Percentiles rank a stretch among this genome's conserved stretches.
These are phyloP conservation scores for Boechera stricta DNA, from an alignment of 345 rosid species.

Conservation along the genomic window DNA sequence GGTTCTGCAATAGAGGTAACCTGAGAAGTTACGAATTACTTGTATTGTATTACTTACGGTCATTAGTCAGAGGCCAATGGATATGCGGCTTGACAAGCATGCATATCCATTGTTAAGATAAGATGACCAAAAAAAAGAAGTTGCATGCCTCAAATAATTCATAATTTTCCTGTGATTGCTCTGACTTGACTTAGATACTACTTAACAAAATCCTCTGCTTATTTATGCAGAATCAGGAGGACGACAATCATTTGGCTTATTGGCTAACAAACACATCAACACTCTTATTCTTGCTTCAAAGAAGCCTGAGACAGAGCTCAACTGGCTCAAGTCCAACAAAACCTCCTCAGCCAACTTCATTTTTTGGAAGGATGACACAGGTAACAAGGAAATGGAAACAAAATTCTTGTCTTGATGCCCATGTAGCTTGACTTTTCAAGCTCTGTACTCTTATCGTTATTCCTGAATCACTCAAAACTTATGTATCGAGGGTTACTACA, in stretches of 20 bases:
- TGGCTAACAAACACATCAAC: conserved; percentile 91
- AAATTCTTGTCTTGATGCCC: background rate
- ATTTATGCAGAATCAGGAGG: conserved; percentile 72
- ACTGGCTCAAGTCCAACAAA: conserved; percentile 59
- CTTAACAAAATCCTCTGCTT: conserved; percentile 23
- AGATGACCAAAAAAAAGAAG: background rate
- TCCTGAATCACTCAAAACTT: conserved; percentile 47
- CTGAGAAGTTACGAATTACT: conserved; percentile 57
- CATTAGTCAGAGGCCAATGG: conserved; percentile 14
- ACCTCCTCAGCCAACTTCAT: conserved; percentile 76
- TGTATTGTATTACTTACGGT: background rate
- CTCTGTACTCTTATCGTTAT: conserved; percentile 46
- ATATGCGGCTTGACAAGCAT: conserved; percentile 19
- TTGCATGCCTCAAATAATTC: background rate
- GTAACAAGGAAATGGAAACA: conserved; percentile 46
- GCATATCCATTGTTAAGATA: conserved; percentile 3
- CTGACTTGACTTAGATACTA: conserved; percentile 38
- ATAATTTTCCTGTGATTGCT: conserved; percentile 50
- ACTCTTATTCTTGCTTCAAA: conserved; percentile 79
- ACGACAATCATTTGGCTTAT: conserved; percentile 80
- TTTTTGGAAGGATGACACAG: conserved; percentile 89
- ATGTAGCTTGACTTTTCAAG: conserved; percentile 32
- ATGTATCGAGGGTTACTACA: conserved; percentile 9
- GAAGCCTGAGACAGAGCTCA: conserved; percentile 68
- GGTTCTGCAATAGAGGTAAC: conserved; percentile 92